These are phyloP conservation scores for Ascodesmis nigricans DNA, from an alignment of 495 filamentous ascomycete genomes.

Conservation along the genomic window DNA sequence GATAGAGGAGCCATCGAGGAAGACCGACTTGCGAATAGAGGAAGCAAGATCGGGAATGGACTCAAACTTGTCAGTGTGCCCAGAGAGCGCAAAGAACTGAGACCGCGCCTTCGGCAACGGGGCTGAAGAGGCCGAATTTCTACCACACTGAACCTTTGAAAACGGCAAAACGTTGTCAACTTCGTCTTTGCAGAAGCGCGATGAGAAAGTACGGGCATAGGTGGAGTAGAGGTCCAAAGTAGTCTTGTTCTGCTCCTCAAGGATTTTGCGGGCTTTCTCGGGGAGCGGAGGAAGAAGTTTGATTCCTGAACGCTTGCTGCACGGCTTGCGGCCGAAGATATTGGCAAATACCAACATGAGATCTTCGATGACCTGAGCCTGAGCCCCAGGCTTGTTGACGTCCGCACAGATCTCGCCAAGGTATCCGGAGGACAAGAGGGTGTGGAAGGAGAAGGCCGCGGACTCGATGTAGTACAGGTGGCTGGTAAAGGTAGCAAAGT, in stretches of 20 bases:
- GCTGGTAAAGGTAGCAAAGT: slow-evolving; percentile 42
- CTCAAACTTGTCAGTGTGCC: slow-evolving; percentile 36
- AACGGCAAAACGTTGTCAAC: slow-evolving; percentile 36
- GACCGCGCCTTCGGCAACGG: slow-evolving; percentile 26
- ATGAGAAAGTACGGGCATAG: slow-evolving; percentile 45
- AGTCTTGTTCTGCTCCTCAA: slow-evolving; percentile 38
- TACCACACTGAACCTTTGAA: slow-evolving; percentile 15
- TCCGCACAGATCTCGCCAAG: slow-evolving; percentile 39
- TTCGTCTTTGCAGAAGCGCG: slow-evolving; percentile 32
- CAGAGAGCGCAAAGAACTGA: slow-evolving; percentile 49
- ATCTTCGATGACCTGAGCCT: slow-evolving; percentile 24
- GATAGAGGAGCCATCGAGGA: slow-evolving; percentile 48
- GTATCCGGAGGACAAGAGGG: slow-evolving; percentile 42
- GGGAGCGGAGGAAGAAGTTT: slow-evolving; percentile 36
- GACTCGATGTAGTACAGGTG: slow-evolving; percentile 58
- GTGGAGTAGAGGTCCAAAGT: slow-evolving; percentile 39
- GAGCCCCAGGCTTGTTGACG: slow-evolving; percentile 23
- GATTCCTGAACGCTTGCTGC: slow-evolving; percentile 18
- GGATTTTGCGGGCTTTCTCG: slow-evolving; percentile 28
- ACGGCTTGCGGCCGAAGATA: slow-evolving; percentile 37
- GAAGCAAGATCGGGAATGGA: slow-evolving; percentile 40
- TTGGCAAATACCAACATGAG: slow-evolving; percentile 47
- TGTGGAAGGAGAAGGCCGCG: slow-evolving; percentile 50
- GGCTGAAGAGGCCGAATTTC: slow-evolving; percentile 3
- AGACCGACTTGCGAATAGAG: slow-evolving; percentile 39